Evolutionary conservation across 345 rosid species (phyloP), one percentile per base, ranked within the genome.

Genomic region (Syzygium aqueum): DNA sequence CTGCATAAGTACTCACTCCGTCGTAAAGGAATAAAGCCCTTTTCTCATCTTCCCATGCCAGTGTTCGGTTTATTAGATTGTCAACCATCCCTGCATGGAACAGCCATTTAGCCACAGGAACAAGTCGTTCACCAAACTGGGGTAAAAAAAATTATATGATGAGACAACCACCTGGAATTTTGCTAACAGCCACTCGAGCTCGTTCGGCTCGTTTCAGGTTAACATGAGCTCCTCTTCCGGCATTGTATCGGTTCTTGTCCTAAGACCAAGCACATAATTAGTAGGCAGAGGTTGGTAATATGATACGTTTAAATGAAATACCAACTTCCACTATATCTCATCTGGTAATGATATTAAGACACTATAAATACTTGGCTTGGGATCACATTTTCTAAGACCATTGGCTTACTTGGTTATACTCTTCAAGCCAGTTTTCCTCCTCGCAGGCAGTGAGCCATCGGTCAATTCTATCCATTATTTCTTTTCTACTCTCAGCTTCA

Each of bases 381-480:
- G 37, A 67, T 67, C 37, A 37, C 78, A 33, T 46, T 51, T 30
- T 86, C 77, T 28, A 16, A 15, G 53, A 30, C 59, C 22, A 73
- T 22, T 67, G 84, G 80, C 93, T 91, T 90, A 97, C 99, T 90
- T 87, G 96, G 89, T 92, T 95, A 89, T 97, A 97, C 86, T 95
- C 97, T 92, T 97, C 99, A 84, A 97, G 94, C 99, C 99, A 97
- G 87, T 94, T 96, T 84, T 97, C 99, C 88, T 96, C 99, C 90
- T 97, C 98, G 85, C 98, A 96, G 57, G 98, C 99, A 23, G 91
- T 93, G 65, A 97, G 99, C 99, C 99, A 97, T 87, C 96, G 91
- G 37, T 96, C 98, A 87, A 97, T 95, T 89, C 97, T 93, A 88
- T 96, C 98, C 97, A 95, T 94, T 90, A 97, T 96, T 84, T 97